These are phyloP conservation scores for Periconia sp. DNA, from an alignment of 2,329 filamentous ascomycete species.

Conservation along the genomic window DNA sequence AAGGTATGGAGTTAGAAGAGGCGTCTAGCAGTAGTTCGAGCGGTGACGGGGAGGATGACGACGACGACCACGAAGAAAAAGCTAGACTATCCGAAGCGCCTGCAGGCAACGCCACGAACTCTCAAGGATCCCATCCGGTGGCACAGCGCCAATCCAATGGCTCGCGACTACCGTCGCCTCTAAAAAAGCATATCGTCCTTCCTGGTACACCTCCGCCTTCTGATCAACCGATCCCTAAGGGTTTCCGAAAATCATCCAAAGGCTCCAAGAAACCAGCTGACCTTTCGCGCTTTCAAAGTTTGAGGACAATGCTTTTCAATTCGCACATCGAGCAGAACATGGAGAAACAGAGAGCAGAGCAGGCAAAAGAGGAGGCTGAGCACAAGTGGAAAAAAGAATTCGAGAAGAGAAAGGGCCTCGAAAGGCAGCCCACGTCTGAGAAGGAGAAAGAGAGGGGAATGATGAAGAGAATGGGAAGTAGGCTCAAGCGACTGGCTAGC, in stretches of 20 bases:
- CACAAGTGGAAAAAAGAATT: conserved; percentile 33
- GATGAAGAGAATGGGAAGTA: conserved; percentile 25
- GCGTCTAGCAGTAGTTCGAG: conserved; percentile 31
- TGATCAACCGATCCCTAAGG: not conserved
- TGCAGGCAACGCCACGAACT: conserved; percentile 2
- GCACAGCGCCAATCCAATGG: conserved; percentile 2
- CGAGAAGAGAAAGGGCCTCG: conserved; percentile 28
- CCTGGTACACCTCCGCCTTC: conserved; percentile 4
- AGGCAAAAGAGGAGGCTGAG: conserved; percentile 19
- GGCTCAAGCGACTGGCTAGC: conserved; percentile 29
- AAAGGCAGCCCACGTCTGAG: conserved; percentile 24
- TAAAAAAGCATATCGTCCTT: conserved; percentile 8
- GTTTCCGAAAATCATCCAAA: not conserved
- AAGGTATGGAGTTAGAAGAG: conserved; percentile 25
- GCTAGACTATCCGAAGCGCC: conserved; percentile 12
- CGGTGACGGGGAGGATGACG: not conserved
- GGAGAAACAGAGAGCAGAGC: conserved; percentile 18
- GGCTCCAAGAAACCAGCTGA: conserved; percentile 18
- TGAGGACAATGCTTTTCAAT: conserved; percentile 36
- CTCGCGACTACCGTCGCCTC: conserved; percentile 5
- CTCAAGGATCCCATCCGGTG: conserved; percentile 2
- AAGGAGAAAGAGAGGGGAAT: conserved; percentile 12
- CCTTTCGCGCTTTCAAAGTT: conserved; percentile 36
- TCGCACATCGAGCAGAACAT: conserved; percentile 34
- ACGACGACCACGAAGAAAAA: not conserved